Evolutionary conservation across 2,329 filamentous ascomycete species (phyloP).

Genomic region (Paracorniculantispora psalliotae): DNA sequence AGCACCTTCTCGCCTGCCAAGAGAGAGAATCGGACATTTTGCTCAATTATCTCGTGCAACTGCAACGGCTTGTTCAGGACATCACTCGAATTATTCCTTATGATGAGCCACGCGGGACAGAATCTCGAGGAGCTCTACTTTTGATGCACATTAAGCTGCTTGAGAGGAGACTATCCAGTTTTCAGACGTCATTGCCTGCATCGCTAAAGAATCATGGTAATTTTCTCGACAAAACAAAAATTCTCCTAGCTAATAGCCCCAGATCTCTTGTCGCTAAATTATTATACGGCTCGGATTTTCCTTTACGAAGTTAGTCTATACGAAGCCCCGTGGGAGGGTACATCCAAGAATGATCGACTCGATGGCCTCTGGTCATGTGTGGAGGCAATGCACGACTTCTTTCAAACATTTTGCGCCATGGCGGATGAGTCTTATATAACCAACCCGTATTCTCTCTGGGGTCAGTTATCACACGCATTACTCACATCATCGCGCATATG

Average conservation of each 20-base stretch:
- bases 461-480: slow-evolving; percentile 6
- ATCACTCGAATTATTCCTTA: slow-evolving; percentile 6
- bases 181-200: neutral
- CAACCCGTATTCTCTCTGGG: slow-evolving; percentile 7
- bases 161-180: neutral
- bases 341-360: neutral
- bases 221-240: too few species aligned
- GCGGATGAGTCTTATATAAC: neutral
- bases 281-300: slow-evolving; percentile 1
- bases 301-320: slow-evolving; percentile 8
- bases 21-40: neutral
- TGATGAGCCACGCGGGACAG: neutral
- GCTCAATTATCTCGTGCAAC: slow-evolving; percentile 1
- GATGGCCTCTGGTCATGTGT: slow-evolving; percentile 2
- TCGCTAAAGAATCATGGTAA: slow-evolving; percentile 2
- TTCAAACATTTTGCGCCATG: neutral
- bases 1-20: neutral
- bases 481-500: slow-evolving; percentile 4
- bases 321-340: slow-evolving; percentile 5
- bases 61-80: slow-evolving; percentile 8
- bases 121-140: neutral
- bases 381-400: neutral
- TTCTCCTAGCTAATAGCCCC: neutral
- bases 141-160: slow-evolving; percentile 6
- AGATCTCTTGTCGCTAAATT: slow-evolving; percentile 4